A percentile compares a stretch with the other conserved stretches of the same genome.
These are phyloP conservation scores for Comarum palustre DNA, from an alignment of 306 rosid species.

Conservation along the genomic window DNA sequence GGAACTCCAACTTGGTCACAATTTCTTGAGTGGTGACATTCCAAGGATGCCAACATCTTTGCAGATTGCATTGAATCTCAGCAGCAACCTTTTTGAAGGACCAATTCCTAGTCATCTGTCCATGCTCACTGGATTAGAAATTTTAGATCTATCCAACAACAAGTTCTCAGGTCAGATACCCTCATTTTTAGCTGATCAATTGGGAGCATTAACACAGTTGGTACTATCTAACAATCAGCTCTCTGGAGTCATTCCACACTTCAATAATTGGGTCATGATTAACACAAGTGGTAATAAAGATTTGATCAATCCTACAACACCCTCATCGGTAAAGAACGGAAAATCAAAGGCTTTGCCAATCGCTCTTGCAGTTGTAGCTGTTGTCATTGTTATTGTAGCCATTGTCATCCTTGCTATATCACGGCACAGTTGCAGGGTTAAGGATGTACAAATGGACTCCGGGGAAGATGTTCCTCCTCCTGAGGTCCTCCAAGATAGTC, in stretches of 20 bases:
- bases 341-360: too few species aligned
- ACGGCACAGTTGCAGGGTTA: too few species aligned
- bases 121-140: conserved; percentile 32
- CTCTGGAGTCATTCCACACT: conserved; percentile 45
- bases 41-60: too few species aligned
- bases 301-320: background rate
- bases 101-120: conserved; percentile 41
- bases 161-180: conserved; percentile 58
- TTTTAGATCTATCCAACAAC: conserved; percentile 85
- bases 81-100: conserved; percentile 51
- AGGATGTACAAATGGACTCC: too few species aligned
- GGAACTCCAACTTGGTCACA: too few species aligned
- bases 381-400: too few species aligned
- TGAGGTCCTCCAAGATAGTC: too few species aligned
- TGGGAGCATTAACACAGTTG: conserved; percentile 48
- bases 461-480: too few species aligned
- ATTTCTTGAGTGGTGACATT: too few species aligned
- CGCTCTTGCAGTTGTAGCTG: too few species aligned
- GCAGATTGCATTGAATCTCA: conserved; percentile 53
- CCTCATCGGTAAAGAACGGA: too few species aligned
- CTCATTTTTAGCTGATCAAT: background rate
- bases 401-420: too few species aligned
- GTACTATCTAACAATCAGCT: conserved; percentile 54
- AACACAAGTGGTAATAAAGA: conserved; percentile 21
- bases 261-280: conserved; percentile 9